These are phyloP conservation scores for Leishmania braziliensis DNA, from an alignment of 208 protist species.

Conservation along the genomic window DNA sequence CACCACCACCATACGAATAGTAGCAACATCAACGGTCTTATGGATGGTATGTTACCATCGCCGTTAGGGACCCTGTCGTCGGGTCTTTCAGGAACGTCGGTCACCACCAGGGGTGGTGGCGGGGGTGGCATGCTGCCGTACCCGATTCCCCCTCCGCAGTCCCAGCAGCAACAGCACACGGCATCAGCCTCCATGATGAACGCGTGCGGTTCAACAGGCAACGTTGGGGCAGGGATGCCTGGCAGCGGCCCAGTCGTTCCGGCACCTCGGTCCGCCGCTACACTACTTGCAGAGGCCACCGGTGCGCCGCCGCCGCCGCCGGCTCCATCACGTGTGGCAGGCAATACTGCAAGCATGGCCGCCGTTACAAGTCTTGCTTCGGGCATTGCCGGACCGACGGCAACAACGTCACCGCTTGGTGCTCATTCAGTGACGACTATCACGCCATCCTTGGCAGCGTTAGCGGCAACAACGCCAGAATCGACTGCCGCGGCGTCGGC, in stretches of 20 bases:
- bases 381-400: background rate
- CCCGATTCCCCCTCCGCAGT: constrained; percentile 16
- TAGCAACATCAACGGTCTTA: constrained; percentile 14
- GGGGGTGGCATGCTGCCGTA: constrained; percentile 13
- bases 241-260: constrained; percentile 25
- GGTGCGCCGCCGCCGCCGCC: constrained; percentile 26
- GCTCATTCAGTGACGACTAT: background rate
- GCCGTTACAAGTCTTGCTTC: background rate
- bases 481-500: background rate
- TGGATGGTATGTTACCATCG: constrained; percentile 2
- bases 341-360: background rate
- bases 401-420: constrained; percentile 2
- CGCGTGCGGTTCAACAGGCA: background rate
- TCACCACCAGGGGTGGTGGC: background rate
- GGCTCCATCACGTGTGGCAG: constrained; percentile 2
- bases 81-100: background rate
- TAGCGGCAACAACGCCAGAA: constrained; percentile 1
- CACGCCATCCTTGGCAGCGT: background rate
- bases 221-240: background rate
- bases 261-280: constrained; percentile 25
- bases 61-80: constrained; percentile 9
- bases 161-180: constrained; percentile 18
- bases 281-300: constrained; percentile 24
- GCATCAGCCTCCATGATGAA: constrained; percentile 1
- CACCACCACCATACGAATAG: constrained; percentile 7